Base-by-base conservation (phyloP, 2,329 filamentous ascomycete genomes). In the Pestalotiopsis sp. region DNA sequence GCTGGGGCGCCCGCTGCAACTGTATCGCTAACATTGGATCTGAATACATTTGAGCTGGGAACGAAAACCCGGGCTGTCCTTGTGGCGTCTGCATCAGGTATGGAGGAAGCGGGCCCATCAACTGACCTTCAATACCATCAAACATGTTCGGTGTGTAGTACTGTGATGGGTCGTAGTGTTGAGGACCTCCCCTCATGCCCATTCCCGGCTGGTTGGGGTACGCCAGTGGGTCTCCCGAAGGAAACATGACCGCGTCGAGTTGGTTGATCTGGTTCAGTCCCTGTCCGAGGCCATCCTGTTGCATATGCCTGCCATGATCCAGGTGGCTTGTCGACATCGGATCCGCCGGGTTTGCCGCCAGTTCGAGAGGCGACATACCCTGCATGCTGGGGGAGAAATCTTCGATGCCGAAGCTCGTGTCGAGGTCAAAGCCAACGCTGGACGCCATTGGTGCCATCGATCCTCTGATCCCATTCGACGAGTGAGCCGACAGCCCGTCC, bases 171-270 rank as follows among this genome's bases (percentile, higher is more conserved):
- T 80, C 77, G 39, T 77, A 76, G 38, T 77, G 75, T 48, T 76
- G 73, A 71, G 39, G 69, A 67, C 69, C 78, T 71, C 71, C 78
- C 10, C 83, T 83, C 55, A 87, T 82, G 72, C 88, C 84, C 81
- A 91, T 89, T 82, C 91, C 88, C 0, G 91, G 89, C 71, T 93
- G 91, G 73, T 91, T 93, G 0, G 92, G 92, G 73, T 95, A 96
- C 0, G 90, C 91, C 70, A 95, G 91, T 0, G 92, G 92, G 73
- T 95, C 92, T 40, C 88, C 86, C 0, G 91, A 91, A 1, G 92
- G 90, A 74, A 95, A 95, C 91, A 95, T 94, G 81, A 94, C 88
- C 3, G 90, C 88, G 68, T 91, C 91, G 6, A 94, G 85, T 75
- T 93, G 92, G 71, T 91, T 87, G 17, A 94, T 81, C 4, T 82